Conservation (phyloP, 257 asterid genomes). For the Fraxinus excelsior region DNA sequence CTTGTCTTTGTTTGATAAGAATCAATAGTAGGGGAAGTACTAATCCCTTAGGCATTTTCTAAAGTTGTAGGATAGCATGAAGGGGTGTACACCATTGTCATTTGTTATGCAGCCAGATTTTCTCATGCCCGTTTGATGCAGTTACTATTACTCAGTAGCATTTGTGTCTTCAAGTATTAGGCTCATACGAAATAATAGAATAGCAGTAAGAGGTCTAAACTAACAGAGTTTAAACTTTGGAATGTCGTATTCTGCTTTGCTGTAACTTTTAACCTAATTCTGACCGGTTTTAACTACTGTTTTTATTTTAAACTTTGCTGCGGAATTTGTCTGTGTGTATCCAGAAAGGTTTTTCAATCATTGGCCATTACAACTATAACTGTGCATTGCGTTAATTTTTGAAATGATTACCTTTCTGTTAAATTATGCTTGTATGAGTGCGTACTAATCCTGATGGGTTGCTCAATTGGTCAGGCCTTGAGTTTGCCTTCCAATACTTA, state of each 20-base stretch:
- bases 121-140: too few relatives aligned
- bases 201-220: background rate
- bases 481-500: too few relatives aligned
- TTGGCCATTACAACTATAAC: too few relatives aligned
- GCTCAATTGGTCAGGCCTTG: too few relatives aligned
- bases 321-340: background rate
- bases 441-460: too few relatives aligned
- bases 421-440: too few relatives aligned
- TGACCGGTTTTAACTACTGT: background rate
- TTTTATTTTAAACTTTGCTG: background rate
- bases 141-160: too few relatives aligned
- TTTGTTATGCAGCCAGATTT: background rate
- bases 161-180: too few relatives aligned
- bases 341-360: background rate
- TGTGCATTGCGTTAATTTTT: too few relatives aligned
- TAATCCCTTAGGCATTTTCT: background rate
- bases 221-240: background rate
- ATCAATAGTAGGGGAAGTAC: background rate
- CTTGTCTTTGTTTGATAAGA: background rate
- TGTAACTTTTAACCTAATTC: background rate
- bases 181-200: too few relatives aligned
- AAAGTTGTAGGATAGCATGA: background rate
- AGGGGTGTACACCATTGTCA: background rate
- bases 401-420: too few relatives aligned
- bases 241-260: background rate